Evolutionary conservation across 805 yeast genomes (phyloP), one percentile per base, ranked within the genome.

Genomic region (Groenewaldozyma tartarivorans): DNA sequence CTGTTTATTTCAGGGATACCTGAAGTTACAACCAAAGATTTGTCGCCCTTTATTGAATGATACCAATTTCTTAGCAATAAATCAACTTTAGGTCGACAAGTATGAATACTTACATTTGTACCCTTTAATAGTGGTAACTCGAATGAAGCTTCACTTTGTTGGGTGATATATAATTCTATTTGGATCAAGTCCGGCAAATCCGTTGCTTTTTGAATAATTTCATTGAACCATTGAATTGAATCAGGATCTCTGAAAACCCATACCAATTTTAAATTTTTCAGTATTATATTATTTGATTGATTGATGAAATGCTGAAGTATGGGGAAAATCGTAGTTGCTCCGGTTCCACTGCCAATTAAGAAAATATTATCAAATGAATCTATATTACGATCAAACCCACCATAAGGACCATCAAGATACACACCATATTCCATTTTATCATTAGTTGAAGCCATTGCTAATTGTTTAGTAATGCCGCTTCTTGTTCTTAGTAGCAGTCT

Each of bases 331-430:
- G 50, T 50, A 1, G 75, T 61, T 4, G 65, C 67, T 2, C 77
- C 77, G 2, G 69, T 60, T 1, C 76, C 77, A 3, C 68, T 66
- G 7, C 60, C 60, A 13, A 71, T 42, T 29, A 69, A 63, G 3
- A 64, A 36, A 6, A 56, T 57, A 5, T 65, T 44, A 36, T 71
- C 73, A 47, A 72, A 72, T 5, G 63, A 56, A 7, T 58, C 49
- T 24, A 69, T 55, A 3, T 69, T 64, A 40, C 70, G 71, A 33
- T 58, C 57, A 17, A 55, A 51, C 2, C 66, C 72, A 0, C 75
- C 75, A 44, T 59, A 66, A 0, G 77, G 77, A 0, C 77, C 77
- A 24, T 59, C 59, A 32, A 71, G 55, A 3, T 57, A 39, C 0
- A 66, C 70, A 30, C 64, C 66, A 20, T 30, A 16, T 15, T 39